Evolutionary conservation across 2,329 filamentous ascomycete species (phyloP).

Genomic region (Bipolaris oryzae): DNA sequence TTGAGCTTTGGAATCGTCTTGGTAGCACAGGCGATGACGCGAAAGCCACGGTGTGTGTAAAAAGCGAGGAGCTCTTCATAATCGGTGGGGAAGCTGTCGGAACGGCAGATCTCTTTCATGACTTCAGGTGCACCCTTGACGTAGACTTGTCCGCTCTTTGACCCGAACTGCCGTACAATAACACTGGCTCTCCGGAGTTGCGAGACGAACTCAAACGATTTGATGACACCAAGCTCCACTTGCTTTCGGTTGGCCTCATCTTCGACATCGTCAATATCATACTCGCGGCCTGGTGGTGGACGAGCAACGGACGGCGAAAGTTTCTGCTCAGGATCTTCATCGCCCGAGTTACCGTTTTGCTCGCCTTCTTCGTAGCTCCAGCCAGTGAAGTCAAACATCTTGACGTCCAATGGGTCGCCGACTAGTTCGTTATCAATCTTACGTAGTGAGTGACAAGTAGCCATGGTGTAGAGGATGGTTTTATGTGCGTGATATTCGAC

Average conservation of each 20-base stretch:
- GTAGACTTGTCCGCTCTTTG: slow-evolving; percentile 82
- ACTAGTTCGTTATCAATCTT: slow-evolving; percentile 86
- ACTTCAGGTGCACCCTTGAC: slow-evolving; percentile 97
- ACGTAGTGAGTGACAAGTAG: slow-evolving; percentile 91
- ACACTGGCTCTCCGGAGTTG: slow-evolving; percentile 92
- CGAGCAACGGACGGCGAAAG: slow-evolving; percentile 88
- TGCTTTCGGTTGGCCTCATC: slow-evolving; percentile 56
- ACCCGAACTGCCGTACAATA: slow-evolving; percentile 85
- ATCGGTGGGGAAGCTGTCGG: slow-evolving; percentile 82
- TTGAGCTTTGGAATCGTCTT: slow-evolving; percentile 86
- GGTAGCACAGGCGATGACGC: slow-evolving; percentile 93
- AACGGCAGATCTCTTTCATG: slow-evolving; percentile 89
- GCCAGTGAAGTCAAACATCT: slow-evolving; percentile 97
- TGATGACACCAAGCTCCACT: slow-evolving; percentile 87
- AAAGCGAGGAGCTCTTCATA: slow-evolving; percentile 88
- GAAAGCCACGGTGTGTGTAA: slow-evolving; percentile 95
- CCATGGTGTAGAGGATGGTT: slow-evolving; percentile 90
- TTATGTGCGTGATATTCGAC: slow-evolving; percentile 66
- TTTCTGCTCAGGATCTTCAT: slow-evolving; percentile 78
- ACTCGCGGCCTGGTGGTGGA: slow-evolving; percentile 70
- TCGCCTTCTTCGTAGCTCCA: slow-evolving; percentile 93
- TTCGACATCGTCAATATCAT: slow-evolving; percentile 60
- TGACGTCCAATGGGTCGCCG: slow-evolving; percentile 91
- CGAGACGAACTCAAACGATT: slow-evolving; percentile 92
- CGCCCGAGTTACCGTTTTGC: slow-evolving; percentile 65